Evolutionary conservation across 495 filamentous ascomycete species (phyloP).

Genomic region (Penicillium verhagenii): DNA sequence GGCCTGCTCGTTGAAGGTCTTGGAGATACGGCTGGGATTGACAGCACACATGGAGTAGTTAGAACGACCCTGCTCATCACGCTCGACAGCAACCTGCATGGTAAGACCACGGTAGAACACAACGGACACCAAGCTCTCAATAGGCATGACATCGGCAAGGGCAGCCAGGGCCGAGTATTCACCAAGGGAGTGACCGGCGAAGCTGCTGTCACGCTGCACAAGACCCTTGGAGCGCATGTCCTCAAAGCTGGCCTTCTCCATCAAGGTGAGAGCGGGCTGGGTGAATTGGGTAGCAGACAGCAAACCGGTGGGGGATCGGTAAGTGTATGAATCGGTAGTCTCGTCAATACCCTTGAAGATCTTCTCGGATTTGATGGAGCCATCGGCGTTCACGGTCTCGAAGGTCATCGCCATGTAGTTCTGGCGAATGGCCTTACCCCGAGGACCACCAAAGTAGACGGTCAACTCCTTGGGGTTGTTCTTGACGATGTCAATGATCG

Average conservation of each 20-base stretch:
- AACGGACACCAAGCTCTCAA: slow-evolving; percentile 95
- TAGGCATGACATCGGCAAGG: slow-evolving; percentile 97
- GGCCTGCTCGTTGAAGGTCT: slow-evolving; percentile 96
- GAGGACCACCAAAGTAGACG: slow-evolving; percentile 95
- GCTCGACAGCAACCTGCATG: slow-evolving; percentile 99
- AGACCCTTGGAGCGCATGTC: slow-evolving; percentile 98
- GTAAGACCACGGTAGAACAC: slow-evolving; percentile 99
- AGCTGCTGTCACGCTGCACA: slow-evolving; percentile 92
- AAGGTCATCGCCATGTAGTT: slow-evolving; percentile 99
- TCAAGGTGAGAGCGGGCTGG: slow-evolving; percentile 92
- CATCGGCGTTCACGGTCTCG: slow-evolving; percentile 89
- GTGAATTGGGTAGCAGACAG: slow-evolving; percentile 98
- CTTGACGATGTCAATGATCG: slow-evolving; percentile 97
- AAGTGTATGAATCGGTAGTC: slow-evolving; percentile 90
- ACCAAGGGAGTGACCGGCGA: slow-evolving; percentile 95
- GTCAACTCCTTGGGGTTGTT: slow-evolving; percentile 99
- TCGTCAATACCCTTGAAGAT: slow-evolving; percentile 98
- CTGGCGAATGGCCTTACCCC: slow-evolving; percentile 93
- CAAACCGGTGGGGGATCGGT: slow-evolving; percentile 91
- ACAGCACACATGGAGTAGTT: slow-evolving; percentile 99
- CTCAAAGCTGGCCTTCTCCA: slow-evolving; percentile 99
- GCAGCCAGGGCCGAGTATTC: slow-evolving; percentile 98
- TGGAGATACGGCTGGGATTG: slow-evolving; percentile 94
- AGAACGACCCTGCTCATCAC: slow-evolving; percentile 85
- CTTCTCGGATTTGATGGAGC: slow-evolving; percentile 92